Conservation (phyloP, 139 green algal species). For the Volvox reticuliferus region DNA sequence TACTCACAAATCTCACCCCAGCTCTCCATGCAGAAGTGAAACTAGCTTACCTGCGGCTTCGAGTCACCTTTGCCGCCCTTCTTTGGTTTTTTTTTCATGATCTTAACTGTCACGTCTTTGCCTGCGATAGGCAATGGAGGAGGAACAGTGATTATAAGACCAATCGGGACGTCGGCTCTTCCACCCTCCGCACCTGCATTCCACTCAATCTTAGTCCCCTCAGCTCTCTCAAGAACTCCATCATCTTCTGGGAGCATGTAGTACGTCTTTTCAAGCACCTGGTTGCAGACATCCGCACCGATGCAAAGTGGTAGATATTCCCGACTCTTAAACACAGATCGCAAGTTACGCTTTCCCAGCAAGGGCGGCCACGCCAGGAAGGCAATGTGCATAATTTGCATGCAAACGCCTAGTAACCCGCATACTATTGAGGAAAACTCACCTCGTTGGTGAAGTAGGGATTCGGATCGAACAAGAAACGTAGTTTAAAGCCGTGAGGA, state of each 20-base stretch:
- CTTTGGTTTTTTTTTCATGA: conserved; percentile 98
- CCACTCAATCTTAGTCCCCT: conserved; percentile 92
- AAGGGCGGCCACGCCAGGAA: no score
- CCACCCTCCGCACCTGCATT: conserved; percentile 63
- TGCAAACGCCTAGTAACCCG: no score
- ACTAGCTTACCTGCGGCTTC: conserved; percentile 84
- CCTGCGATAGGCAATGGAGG: conserved; percentile 27
- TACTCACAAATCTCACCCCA: no score
- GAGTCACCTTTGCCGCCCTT: conserved; percentile 74
- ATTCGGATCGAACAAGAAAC: conserved; percentile 76
- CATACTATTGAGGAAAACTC: background rate
- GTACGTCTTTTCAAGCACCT: conserved; percentile 88
- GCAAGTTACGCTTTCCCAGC: no score
- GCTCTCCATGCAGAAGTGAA: no score
- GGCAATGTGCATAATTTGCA: no score
- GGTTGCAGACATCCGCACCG: background rate
- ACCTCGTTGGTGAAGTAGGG: conserved; percentile 90
- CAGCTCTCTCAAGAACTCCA: conserved; percentile 83
- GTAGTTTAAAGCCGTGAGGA: conserved; percentile 60
- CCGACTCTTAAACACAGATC: no score
- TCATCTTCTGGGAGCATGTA: conserved; percentile 90
- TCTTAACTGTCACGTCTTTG: conserved; percentile 94
- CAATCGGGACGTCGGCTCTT: background rate
- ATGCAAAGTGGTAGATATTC: no score
- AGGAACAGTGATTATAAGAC: background rate